phyloP scores from a whole-genome alignment of 257 asterid genomes.

The Solanum microdontum region DNA sequence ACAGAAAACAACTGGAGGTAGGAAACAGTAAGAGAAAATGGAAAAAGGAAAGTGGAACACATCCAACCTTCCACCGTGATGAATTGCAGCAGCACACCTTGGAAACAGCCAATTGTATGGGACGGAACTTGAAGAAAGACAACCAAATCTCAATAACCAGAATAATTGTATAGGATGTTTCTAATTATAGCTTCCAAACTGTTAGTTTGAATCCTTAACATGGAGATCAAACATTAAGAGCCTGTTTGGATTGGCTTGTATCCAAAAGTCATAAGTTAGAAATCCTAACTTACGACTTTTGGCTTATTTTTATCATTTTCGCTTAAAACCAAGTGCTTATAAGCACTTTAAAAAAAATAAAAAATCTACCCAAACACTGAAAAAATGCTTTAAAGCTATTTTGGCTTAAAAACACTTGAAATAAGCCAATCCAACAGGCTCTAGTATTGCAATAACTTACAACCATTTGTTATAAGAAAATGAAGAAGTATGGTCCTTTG shows the following conservation, averaged over 20 bases:
- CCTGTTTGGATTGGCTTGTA: background rate
- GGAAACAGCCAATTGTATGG: constrained; percentile 88
- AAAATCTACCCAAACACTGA: background rate
- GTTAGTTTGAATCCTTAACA: background rate
- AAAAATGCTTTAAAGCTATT: background rate
- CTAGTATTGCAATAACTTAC: background rate
- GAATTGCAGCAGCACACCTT: constrained; percentile 77
- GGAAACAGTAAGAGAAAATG: background rate
- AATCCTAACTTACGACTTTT: background rate
- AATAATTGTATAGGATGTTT: background rate
- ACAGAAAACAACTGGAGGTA: background rate
- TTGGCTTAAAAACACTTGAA: background rate
- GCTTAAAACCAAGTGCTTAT: background rate
- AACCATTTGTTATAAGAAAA: background rate
- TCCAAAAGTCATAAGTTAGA: background rate
- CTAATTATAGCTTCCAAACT: background rate
- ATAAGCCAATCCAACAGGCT: background rate
- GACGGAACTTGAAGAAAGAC: constrained; percentile 28
- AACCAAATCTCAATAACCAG: constrained; percentile 7
- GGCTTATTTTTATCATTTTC: background rate
- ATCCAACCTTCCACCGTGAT: constrained; percentile 90
- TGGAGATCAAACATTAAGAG: background rate
- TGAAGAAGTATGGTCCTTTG: background rate
- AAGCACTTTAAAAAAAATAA: background rate
- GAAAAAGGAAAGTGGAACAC: constrained; percentile 5